Percentiles rank a stretch among this genome's conserved stretches.
These are phyloP conservation scores for Exophiala aquamarina DNA, from an alignment of 2,329 filamentous ascomycete species.

Conservation along the genomic window DNA sequence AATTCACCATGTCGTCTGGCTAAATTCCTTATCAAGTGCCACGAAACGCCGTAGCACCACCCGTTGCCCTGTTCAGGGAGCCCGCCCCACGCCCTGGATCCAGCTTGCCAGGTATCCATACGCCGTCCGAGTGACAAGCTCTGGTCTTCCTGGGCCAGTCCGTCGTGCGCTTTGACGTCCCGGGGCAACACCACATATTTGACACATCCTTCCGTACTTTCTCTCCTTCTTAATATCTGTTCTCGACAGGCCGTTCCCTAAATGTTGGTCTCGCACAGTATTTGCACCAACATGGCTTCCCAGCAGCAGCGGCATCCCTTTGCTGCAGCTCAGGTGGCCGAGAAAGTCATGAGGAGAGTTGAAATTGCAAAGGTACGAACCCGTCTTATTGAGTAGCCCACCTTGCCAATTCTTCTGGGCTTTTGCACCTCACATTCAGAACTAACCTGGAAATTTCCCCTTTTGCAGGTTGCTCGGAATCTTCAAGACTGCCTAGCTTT, in stretches of 20 bases:
- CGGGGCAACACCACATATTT: slow-evolving; percentile 24
- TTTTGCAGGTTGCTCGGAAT: slow-evolving; percentile 78
- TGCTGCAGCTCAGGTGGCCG: slow-evolving; percentile 42
- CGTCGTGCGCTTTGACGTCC: slow-evolving; percentile 26
- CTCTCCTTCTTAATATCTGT: slow-evolving; percentile 19
- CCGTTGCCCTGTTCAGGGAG: slow-evolving; percentile 15
- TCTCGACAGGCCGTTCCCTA: slow-evolving; percentile 12
- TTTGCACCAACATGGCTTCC: slow-evolving; percentile 38
- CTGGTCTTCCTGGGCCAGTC: slow-evolving; percentile 16
- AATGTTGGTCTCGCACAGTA: slow-evolving; percentile 27
- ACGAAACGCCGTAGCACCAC: slow-evolving; percentile 13
- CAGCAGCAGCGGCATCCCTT: slow-evolving; percentile 29
- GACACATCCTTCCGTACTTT: slow-evolving; percentile 14
- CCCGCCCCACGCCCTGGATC: slow-evolving; percentile 22
- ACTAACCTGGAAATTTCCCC: slow-evolving; percentile 24
- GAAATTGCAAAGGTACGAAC: slow-evolving; percentile 70
- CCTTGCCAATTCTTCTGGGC: background rate
- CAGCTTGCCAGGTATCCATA: slow-evolving; percentile 3
- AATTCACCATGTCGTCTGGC: slow-evolving; percentile 9
- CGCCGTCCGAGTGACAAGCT: slow-evolving; percentile 17
- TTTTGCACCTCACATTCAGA: background rate
- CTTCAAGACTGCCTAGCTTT: slow-evolving; percentile 92
- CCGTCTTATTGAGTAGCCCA: slow-evolving; percentile 16
- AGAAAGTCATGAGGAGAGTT: slow-evolving; percentile 69
- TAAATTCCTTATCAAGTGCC: slow-evolving; percentile 6